Conservation (phyloP, 139 green algal species). For the Diplosphaera chodatii region DNA sequence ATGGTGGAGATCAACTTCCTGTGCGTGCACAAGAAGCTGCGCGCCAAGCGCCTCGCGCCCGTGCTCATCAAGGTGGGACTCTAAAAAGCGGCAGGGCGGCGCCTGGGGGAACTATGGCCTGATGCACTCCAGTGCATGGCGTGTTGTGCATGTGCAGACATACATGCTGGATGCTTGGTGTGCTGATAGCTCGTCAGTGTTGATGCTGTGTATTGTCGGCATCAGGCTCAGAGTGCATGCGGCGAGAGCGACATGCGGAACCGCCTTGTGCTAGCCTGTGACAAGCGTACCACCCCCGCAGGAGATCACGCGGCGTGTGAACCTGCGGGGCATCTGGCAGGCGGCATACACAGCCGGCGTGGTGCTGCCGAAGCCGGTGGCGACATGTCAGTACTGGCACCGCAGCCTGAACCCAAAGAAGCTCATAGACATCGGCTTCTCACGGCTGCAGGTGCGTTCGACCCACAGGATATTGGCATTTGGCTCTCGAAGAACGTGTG, state of each 20-base stretch:
- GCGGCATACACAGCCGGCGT: constrained; percentile 94
- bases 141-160: too few relatives aligned
- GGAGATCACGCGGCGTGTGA: constrained; percentile 88
- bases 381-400: constrained; percentile 93
- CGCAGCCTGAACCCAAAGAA: constrained; percentile 93
- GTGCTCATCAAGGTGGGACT: constrained; percentile 90
- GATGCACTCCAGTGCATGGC: too few relatives aligned
- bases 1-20: constrained; percentile 99
- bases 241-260: too few relatives aligned
- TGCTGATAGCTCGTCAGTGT: too few relatives aligned
- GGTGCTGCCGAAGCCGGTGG: constrained; percentile 87
- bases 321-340: constrained; percentile 88
- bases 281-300: constrained; percentile 13
- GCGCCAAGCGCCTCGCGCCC: constrained; percentile 89
- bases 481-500: too few relatives aligned
- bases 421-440: constrained; percentile 93
- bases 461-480: background rate
- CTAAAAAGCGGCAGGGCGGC: too few relatives aligned
- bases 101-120: too few relatives aligned
- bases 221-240: too few relatives aligned
- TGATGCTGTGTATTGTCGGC: too few relatives aligned
- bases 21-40: constrained; percentile 98
- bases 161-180: too few relatives aligned
- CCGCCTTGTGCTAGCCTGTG: background rate
- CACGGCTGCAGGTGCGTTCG: constrained; percentile 57